Percentiles rank a stretch among this genome's conserved stretches.
Conservation (phyloP, 148 eudicot species). For the Cornus florida region DNA sequence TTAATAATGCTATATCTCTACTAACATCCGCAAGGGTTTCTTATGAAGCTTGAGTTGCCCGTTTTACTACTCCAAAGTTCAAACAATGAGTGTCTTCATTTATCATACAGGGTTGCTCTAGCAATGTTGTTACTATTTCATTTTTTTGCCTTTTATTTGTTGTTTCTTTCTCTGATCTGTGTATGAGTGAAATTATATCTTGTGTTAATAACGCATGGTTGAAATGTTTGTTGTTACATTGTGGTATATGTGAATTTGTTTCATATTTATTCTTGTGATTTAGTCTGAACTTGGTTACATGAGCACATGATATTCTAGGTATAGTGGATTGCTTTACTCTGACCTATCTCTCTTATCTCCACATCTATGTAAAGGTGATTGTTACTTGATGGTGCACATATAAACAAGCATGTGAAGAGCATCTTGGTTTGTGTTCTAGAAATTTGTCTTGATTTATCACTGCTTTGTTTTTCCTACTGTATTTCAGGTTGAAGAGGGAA, state of each 20-base stretch:
- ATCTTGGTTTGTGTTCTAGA: background rate
- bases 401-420: background rate
- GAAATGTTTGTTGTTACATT: background rate
- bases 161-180: background rate
- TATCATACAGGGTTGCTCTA: background rate
- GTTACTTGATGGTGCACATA: background rate
- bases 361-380: background rate
- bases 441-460: background rate
- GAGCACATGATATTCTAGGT: no score
- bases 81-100: background rate
- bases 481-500: conserved; percentile 12
- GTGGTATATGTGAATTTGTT: background rate
- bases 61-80: no score
- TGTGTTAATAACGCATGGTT: background rate
- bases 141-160: background rate
- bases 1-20: background rate
- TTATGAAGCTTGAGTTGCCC: background rate
- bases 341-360: background rate
- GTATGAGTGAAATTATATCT: background rate
- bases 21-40: background rate
- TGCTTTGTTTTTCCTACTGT: conserved; percentile 1
- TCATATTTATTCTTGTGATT: background rate
- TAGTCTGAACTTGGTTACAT: background rate
- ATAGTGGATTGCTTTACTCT: background rate
- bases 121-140: background rate